phyloP scores from a whole-genome alignment of 2,329 filamentous ascomycete genomes.

The Coniella lustricola region DNA sequence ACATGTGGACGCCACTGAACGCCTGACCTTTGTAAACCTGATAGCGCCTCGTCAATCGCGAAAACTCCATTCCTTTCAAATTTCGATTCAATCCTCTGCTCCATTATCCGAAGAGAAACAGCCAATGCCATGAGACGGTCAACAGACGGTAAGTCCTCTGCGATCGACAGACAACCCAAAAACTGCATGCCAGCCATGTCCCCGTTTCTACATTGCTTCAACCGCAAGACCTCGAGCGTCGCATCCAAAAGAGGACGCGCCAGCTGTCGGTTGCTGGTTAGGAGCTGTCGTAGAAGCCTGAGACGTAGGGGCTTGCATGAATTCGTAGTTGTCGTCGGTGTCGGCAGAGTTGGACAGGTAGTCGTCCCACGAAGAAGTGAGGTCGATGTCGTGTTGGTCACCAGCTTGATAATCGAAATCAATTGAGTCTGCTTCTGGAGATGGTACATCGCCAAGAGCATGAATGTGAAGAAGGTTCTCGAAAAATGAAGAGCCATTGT shows the following conservation, averaged over 20 bases:
- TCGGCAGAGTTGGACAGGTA: constrained; percentile 46
- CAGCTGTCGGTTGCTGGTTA: constrained; percentile 67
- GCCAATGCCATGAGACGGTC: constrained; percentile 42
- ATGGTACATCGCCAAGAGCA: constrained; percentile 38
- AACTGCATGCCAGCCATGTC: constrained; percentile 5
- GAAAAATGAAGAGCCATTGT: constrained; percentile 55
- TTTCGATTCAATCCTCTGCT: constrained; percentile 27
- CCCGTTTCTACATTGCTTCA: constrained; percentile 25
- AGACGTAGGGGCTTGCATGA: constrained; percentile 52
- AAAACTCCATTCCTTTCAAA: constrained; percentile 5
- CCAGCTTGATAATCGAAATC: constrained; percentile 61
- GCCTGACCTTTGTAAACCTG: not conserved
- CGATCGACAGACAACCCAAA: not conserved
- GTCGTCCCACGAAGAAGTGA: constrained; percentile 25
- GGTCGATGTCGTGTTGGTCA: constrained; percentile 32
- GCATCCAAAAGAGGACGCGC: constrained; percentile 68
- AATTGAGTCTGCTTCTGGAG: constrained; percentile 59
- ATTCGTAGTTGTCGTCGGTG: constrained; percentile 35
- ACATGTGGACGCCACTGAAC: not conserved
- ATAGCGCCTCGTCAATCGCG: not conserved
- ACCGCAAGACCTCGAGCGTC: constrained; percentile 68
- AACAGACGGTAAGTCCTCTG: constrained; percentile 15
- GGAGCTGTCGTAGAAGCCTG: constrained; percentile 56
- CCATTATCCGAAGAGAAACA: constrained; percentile 39
- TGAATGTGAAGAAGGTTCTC: constrained; percentile 45